Base-by-base conservation (phyloP, 2,329 filamentous ascomycete genomes). In the Bipolaris bicolor region DNA sequence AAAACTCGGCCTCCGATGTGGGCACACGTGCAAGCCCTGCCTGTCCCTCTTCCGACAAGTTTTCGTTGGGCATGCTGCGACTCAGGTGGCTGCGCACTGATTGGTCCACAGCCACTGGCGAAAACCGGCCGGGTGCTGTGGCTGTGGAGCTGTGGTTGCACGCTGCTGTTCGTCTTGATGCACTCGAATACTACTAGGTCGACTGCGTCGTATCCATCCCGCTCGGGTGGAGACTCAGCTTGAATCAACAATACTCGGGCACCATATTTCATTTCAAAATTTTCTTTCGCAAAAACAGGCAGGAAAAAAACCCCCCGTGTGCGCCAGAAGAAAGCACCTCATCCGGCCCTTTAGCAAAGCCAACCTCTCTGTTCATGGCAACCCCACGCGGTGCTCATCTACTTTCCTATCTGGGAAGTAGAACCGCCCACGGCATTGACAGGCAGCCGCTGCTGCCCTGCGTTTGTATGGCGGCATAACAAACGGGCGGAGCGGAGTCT, bases 101-200 rank as follows among this genome's bases (percentile, higher is more conserved):
- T n/a, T 49, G 36, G 37, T 24, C 7, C n/a, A 13, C 10, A 29
- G 15, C 29, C 9, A n/a, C 48, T 56, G 53, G 53, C 53, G 48
- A 56, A 56, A 56, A 56, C 48, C 53, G 53, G 53, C 53, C 48
- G 53, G 53, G 41, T 56, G 53, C 53, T 56, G 53, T 56, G 53
- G 53, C 53, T 56, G 53, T 56, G 48, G 53, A 56, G 53, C 53
- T 46, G 48, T n/a, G 50, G 48, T 55, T 39, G 53, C 40, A 51
- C n/a, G 53, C 53, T 43, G 51, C 53, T 52, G 24, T 46, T 53
- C 50, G 47, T 53, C 18, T 22, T 41, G 34, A 16, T 36, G 34
- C 34, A 13, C 10, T 31, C 7, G 29, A 11, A 31, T 31, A 11
- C 29, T 31, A 31, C 26, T 29, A 29, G 26, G 3, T 29, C 7